Base-by-base conservation (phyloP, 805 yeast genomes). In the Yarrowia sp. region DNA sequence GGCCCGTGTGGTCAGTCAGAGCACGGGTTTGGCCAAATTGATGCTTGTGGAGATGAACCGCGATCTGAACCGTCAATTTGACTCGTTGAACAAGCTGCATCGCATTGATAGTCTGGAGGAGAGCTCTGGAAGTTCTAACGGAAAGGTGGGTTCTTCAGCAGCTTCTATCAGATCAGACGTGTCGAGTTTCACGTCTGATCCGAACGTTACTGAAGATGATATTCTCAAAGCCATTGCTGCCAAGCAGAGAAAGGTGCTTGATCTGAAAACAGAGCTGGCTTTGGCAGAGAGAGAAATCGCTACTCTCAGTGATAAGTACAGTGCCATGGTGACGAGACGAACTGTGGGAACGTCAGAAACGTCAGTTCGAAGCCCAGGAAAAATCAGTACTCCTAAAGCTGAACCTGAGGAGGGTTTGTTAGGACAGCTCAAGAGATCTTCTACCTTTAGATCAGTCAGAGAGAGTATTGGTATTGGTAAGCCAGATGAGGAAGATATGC, bases 11-110 rank as follows among this genome's bases (percentile, higher is more conserved):
- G 10, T 58, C n/a, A 58, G 64, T 14, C 64, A 58, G 43, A 44
- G 64, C 50, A 43, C 64, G 13, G 64, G 64, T 2, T 28, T 58
- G 28, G 64, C 51, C 41, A 58, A 58, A 33, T n/a, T 58, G 28
- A 58, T 58, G 64, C 64, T 58, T 1, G 64, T 58, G 1, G 64
- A 58, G 28, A 58, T 43, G 51, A 58, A 58, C 28, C 51, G 64
- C 13, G 64, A 58, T 32, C 50, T 44, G 33, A 58, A 58, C 33
- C 42, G 51, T 14, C 64, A 43, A 10, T 44, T 43, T 36, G 51
- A 44, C 28, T 13, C 3, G 4, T n/a, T 44, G 8, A 47, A 36
- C 15, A 55, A 55, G 61, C 31, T 55, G 31, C 61, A 41, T 4
- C 32, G 51, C 11, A 58, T 58, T 8, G 35, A 17, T 11, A 42